phyloP scores from a whole-genome alignment of 768 basidiomycete genomes.

The Cystobasidium ongulense region DNA sequence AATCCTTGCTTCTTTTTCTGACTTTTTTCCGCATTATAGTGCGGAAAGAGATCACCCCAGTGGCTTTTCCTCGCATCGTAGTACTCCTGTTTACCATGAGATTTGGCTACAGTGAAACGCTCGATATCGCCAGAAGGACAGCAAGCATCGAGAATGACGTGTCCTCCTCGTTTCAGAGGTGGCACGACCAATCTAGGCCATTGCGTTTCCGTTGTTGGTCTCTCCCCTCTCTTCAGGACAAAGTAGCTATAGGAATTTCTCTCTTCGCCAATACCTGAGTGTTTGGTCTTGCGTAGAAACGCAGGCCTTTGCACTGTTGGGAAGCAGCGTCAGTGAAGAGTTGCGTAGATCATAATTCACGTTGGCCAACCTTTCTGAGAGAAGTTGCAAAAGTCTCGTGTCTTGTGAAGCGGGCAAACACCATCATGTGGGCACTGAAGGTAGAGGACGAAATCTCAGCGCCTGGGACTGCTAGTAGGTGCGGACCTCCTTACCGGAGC shows the following conservation, averaged over 20 bases:
- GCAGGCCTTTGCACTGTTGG: constrained; percentile 61
- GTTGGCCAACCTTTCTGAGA: constrained; percentile 55
- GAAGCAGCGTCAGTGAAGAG: not conserved
- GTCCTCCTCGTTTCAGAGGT: constrained; percentile 84
- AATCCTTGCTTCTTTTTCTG: not conserved
- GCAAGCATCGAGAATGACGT: constrained; percentile 84
- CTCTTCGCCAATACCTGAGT: constrained; percentile 73
- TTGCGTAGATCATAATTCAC: not conserved
- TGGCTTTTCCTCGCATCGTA: constrained; percentile 87
- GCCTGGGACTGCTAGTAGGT: no score
- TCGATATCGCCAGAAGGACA: constrained; percentile 77
- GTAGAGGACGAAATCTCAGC: constrained; percentile 15
- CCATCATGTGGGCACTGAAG: constrained; percentile 81
- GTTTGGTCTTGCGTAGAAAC: constrained; percentile 80
- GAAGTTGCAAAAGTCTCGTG: constrained; percentile 59
- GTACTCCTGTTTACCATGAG: constrained; percentile 88
- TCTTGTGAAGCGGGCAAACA: constrained; percentile 60
- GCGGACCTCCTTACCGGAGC: constrained; percentile 76
- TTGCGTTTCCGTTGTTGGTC: constrained; percentile 49
- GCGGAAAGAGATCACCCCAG: constrained; percentile 96
- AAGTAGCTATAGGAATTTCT: constrained; percentile 84
- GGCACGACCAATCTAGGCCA: constrained; percentile 90
- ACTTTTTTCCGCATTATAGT: constrained; percentile 44
- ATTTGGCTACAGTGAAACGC: constrained; percentile 81
- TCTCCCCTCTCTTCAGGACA: constrained; percentile 67